Conservation (phyloP, 768 basidiomycete species). For the Leucogyrophana mollusca region DNA sequence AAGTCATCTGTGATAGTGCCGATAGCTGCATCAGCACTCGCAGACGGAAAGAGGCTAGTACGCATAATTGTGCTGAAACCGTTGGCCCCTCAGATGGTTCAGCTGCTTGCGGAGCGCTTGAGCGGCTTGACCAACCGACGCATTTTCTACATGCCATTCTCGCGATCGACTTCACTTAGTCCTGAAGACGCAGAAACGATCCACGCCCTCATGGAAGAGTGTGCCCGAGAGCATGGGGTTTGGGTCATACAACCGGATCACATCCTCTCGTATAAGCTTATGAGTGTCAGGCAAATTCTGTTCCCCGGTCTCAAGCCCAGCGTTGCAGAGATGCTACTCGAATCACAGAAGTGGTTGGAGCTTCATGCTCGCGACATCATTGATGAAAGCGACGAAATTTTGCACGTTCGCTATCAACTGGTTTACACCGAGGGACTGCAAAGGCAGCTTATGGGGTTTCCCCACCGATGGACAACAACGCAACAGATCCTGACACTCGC, state of each 20-base stretch:
- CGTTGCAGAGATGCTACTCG: slow-evolving; percentile 2
- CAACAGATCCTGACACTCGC: slow-evolving; percentile 38
- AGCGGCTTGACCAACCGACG: slow-evolving; percentile 32
- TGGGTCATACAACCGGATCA: slow-evolving; percentile 31
- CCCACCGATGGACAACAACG: slow-evolving; percentile 41
- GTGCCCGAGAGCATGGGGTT: slow-evolving; percentile 18
- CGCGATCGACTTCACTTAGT: slow-evolving; percentile 16
- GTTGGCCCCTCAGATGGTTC: slow-evolving; percentile 29
- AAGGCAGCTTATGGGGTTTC: slow-evolving; percentile 35
- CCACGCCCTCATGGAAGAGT: slow-evolving; percentile 20
- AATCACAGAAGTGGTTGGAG: slow-evolving; percentile 15
- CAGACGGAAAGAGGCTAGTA: slow-evolving; percentile 25
- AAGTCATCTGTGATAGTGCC: slow-evolving; percentile 44
- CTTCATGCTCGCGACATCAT: slow-evolving; percentile 35
- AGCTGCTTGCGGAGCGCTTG: slow-evolving; percentile 28
- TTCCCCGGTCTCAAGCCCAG: no score
- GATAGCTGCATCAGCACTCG: slow-evolving; percentile 21
- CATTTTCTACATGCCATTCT: slow-evolving; percentile 31
- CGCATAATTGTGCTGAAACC: slow-evolving; percentile 34
- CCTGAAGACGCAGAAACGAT: slow-evolving; percentile 20
- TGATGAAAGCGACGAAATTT: slow-evolving; percentile 47
- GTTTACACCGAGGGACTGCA: slow-evolving; percentile 45
- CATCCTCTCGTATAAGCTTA: slow-evolving; percentile 27
- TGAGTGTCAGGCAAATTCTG: slow-evolving; percentile 21
- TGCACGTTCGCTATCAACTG: slow-evolving; percentile 46